Evolutionary conservation across 371 early-diverging fungal genomes (phyloP).

Genomic region (Entomophthora muscae): DNA sequence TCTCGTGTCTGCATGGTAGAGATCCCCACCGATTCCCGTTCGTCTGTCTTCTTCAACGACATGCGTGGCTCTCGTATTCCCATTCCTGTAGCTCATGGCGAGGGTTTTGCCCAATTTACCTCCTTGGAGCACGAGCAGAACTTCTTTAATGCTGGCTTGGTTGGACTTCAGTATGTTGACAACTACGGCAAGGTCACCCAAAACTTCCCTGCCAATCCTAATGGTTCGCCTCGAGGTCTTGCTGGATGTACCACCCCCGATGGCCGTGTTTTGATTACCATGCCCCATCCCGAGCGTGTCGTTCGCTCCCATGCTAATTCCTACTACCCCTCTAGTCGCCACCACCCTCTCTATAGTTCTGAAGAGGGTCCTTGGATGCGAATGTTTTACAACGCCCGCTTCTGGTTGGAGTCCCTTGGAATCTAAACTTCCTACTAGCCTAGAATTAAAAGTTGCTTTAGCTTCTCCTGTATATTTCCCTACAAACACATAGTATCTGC

Average conservation of each 20-base stretch:
- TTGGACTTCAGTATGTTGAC: slow-evolving; percentile 62
- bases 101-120: slow-evolving; percentile 76
- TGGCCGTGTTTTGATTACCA: slow-evolving; percentile 81
- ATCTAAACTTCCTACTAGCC: no score
- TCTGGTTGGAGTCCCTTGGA: slow-evolving; percentile 37
- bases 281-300: slow-evolving; percentile 97
- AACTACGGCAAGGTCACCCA: slow-evolving; percentile 53
- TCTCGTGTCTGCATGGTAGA: slow-evolving; percentile 71
- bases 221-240: slow-evolving; percentile 74
- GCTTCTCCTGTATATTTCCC: no score
- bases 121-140: slow-evolving; percentile 18
- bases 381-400: slow-evolving; percentile 64
- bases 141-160: slow-evolving; percentile 26
- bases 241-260: slow-evolving; percentile 64
- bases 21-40: slow-evolving; percentile 14
- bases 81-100: slow-evolving; percentile 92
- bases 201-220: slow-evolving; percentile 88
- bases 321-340: slow-evolving; percentile 49
- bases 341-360: slow-evolving; percentile 29
- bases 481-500: no score
- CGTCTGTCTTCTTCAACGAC: slow-evolving; percentile 52
- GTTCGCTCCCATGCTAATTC: slow-evolving; percentile 68
- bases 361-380: slow-evolving; percentile 70
- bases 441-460: no score
- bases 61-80: slow-evolving; percentile 86